These are phyloP conservation scores for Calonectria pseudoreteaudii DNA, from an alignment of 2,329 filamentous ascomycete species.

Conservation along the genomic window DNA sequence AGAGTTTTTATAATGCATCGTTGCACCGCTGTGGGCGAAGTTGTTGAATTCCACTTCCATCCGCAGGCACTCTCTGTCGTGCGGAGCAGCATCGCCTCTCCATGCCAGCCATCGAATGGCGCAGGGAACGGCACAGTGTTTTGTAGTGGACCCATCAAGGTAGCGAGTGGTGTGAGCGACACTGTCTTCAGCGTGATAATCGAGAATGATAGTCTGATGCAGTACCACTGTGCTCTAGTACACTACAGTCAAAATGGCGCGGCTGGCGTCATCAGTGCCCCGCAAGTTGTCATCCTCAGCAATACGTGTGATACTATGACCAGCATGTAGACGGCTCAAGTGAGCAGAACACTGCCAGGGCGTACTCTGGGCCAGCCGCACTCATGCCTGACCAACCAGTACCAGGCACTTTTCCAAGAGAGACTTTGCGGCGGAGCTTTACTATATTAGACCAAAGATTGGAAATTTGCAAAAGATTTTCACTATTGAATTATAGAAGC, in stretches of 20 bases:
- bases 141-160: constrained; percentile 45
- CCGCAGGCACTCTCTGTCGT: constrained; percentile 71
- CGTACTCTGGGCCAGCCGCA: constrained; percentile 32
- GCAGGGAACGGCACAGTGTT: constrained; percentile 60
- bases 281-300: constrained; percentile 30
- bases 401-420: too few species aligned
- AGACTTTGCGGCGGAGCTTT: too few species aligned
- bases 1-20: constrained; percentile 28
- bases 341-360: constrained; percentile 26
- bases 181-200: constrained; percentile 36
- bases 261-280: constrained; percentile 59
- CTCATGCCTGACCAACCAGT: too few species aligned
- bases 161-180: constrained; percentile 25
- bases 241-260: constrained; percentile 71
- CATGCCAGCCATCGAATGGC: constrained; percentile 67
- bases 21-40: constrained; percentile 56
- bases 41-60: constrained; percentile 59
- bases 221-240: constrained; percentile 72
- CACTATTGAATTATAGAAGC: too few species aligned
- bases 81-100: constrained; percentile 69
- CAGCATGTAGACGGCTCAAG: constrained; percentile 22
- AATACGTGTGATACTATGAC: not conserved
- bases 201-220: constrained; percentile 65
- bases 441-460: too few species aligned
- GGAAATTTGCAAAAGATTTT: too few species aligned